Evolutionary conservation across 2,329 filamentous ascomycete genomes (phyloP).

Genomic region (Penicillium aurantiogriseum): DNA sequence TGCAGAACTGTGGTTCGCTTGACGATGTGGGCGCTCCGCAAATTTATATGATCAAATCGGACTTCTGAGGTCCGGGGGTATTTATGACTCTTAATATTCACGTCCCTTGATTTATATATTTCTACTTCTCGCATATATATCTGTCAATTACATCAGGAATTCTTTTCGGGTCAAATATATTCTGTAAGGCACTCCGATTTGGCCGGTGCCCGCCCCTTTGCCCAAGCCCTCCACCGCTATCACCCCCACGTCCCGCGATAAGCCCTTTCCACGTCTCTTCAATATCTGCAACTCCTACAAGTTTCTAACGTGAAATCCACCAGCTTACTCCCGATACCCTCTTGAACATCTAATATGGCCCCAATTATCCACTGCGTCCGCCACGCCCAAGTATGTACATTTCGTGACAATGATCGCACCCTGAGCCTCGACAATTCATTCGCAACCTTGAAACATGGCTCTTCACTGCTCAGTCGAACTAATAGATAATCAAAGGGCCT

Average conservation of each 20-base stretch:
- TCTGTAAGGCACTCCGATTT: neutral
- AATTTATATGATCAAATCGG: constrained; percentile 13
- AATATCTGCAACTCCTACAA: neutral
- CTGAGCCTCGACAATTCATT: neutral
- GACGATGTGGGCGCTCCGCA: constrained; percentile 7
- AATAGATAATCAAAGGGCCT: constrained; percentile 57
- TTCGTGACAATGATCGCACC: neutral
- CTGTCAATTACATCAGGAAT: neutral
- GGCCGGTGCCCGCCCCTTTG: neutral
- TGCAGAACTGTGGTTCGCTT: constrained; percentile 16
- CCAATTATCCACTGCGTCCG: constrained; percentile 47
- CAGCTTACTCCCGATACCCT: neutral
- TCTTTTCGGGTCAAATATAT: neutral
- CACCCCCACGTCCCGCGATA: constrained; percentile 24
- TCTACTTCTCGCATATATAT: neutral
- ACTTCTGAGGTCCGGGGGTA: constrained; percentile 18
- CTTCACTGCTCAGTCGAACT: constrained; percentile 6
- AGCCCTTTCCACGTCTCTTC: constrained; percentile 9
- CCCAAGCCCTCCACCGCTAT: neutral
- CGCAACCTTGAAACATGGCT: neutral
- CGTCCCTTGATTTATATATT: neutral
- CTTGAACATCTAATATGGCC: constrained; percentile 31
- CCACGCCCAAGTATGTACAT: constrained; percentile 45
- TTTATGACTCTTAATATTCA: constrained; percentile 13
- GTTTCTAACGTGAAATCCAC: neutral